These are phyloP conservation scores for Umbellularia californica DNA, from an alignment of 164 flowering plant species.

Conservation along the genomic window DNA sequence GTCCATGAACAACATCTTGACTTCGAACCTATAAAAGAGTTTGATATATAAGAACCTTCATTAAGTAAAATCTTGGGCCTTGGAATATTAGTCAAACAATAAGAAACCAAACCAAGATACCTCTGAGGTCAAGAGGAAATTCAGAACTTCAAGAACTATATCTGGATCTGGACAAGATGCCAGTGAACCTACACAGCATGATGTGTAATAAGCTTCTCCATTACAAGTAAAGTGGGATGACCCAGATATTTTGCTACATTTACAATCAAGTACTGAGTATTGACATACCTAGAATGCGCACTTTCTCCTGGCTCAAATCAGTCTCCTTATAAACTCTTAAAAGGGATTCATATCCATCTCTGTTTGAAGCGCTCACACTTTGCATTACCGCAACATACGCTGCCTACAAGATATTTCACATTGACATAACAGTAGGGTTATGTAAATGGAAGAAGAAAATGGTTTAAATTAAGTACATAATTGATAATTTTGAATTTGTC, in stretches of 20 bases:
- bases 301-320: constrained; percentile 91
- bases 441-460: neutral
- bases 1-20: constrained; percentile 85
- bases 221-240: neutral
- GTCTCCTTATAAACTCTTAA: constrained; percentile 79
- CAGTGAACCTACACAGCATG: constrained; percentile 53
- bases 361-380: constrained; percentile 51
- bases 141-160: constrained; percentile 72
- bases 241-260: neutral
- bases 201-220: neutral
- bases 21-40: constrained; percentile 64
- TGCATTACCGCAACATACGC: constrained; percentile 86
- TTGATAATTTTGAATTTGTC: neutral
- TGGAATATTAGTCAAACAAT: neutral
- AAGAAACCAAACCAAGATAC: constrained; percentile 27
- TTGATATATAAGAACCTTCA: neutral
- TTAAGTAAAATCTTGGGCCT: neutral
- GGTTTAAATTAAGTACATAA: too few relatives aligned
- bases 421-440: neutral
- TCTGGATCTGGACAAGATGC: constrained; percentile 70
- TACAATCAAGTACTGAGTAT: neutral
- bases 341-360: constrained; percentile 76
- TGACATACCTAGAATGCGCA: constrained; percentile 60
- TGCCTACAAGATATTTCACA: constrained; percentile 49
- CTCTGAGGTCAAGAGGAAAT: constrained; percentile 79